Conservation (phyloP, 352 stramenopile genomes). For the Phytophthora cactorum region DNA sequence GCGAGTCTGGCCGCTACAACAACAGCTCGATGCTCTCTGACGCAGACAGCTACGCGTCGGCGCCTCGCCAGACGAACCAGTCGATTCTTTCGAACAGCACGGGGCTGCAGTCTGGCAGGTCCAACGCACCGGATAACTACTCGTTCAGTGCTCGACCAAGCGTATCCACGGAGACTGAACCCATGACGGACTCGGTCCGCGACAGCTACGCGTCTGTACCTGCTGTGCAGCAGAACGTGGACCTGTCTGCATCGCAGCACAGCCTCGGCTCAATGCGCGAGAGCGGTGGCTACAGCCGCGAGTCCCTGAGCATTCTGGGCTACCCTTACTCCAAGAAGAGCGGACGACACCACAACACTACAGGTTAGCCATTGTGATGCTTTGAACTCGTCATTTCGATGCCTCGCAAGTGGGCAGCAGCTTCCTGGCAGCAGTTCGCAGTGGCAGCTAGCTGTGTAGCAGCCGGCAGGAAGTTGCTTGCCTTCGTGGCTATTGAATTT, state of each 20-base stretch:
- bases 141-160: constrained; percentile 24
- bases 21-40: constrained; percentile 33
- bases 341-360: constrained; percentile 58
- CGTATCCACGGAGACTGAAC: constrained; percentile 11
- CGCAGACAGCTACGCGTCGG: constrained; percentile 42
- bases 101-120: constrained; percentile 21
- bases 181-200: constrained; percentile 18
- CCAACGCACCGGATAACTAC: constrained; percentile 24
- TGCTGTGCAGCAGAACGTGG: constrained; percentile 14
- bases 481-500: constrained; percentile 28
- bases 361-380: constrained; percentile 40
- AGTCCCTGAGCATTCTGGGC: constrained; percentile 82
- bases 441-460: constrained; percentile 24
- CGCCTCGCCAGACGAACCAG: constrained; percentile 33
- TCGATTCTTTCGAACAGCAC: constrained; percentile 42
- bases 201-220: constrained; percentile 32
- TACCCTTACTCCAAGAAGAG: constrained; percentile 87
- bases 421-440: constrained; percentile 29
- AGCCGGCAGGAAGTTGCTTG: constrained; percentile 31
- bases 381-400: constrained; percentile 24
- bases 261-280: constrained; percentile 53
- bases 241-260: constrained; percentile 36
- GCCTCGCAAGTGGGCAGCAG: constrained; percentile 25
- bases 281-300: constrained; percentile 70
- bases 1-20: constrained; percentile 30